A percentile compares a stretch with the other conserved stretches of the same genome.
These are phyloP conservation scores for Terfezia boudieri DNA, from an alignment of 495 filamentous ascomycete genomes.

Conservation along the genomic window DNA sequence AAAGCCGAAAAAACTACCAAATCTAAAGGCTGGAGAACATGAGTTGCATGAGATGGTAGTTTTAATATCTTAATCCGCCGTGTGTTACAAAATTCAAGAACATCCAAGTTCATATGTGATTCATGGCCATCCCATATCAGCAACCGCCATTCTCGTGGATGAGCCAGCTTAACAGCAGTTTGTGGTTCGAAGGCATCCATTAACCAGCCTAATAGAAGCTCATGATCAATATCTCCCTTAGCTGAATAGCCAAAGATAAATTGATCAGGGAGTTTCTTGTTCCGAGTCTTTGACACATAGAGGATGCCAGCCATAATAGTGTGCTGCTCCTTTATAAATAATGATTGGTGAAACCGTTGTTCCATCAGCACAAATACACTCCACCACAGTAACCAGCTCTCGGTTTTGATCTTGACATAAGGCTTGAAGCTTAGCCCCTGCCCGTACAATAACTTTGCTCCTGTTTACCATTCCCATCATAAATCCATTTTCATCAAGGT, in stretches of 20 bases:
- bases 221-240: neutral
- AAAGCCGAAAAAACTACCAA: neutral
- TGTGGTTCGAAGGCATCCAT: neutral
- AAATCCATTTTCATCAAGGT: constrained; percentile 5
- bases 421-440: neutral
- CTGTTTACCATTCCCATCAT: constrained; percentile 1
- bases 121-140: neutral
- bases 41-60: neutral
- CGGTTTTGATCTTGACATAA: neutral
- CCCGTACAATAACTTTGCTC: constrained; percentile 2
- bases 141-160: neutral
- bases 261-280: neutral
- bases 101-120: neutral
- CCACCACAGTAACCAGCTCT: constrained; percentile 3
- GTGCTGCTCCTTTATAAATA: neutral
- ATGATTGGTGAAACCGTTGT: neutral
- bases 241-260: neutral
- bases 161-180: neutral
- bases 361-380: neutral
- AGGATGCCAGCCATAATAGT: neutral
- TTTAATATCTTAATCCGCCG: neutral
- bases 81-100: neutral
- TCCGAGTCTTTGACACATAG: neutral
- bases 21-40: neutral
- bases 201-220: neutral